These are phyloP conservation scores for Hypoxylon sp. DNA, from an alignment of 2,329 filamentous ascomycete genomes.

Conservation along the genomic window DNA sequence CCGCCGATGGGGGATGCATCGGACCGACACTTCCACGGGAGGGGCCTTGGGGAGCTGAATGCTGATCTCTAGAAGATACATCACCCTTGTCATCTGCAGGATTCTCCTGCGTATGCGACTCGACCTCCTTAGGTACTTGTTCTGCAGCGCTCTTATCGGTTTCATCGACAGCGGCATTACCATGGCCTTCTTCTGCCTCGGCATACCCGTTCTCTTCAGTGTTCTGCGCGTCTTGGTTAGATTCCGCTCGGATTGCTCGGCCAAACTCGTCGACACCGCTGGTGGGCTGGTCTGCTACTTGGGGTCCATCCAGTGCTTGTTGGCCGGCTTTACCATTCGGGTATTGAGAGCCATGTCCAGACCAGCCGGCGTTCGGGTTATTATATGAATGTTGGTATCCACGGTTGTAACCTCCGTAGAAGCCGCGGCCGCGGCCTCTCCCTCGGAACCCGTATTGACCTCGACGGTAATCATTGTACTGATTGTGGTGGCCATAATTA, in stretches of 20 bases:
- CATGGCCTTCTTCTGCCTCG: constrained; percentile 36
- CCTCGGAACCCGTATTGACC: constrained; percentile 74
- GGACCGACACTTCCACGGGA: constrained; percentile 37
- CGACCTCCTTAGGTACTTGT: constrained; percentile 42
- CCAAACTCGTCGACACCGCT: constrained; percentile 54
- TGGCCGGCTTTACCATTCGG: constrained; percentile 31
- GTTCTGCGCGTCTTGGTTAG: constrained; percentile 37
- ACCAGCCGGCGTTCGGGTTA: constrained; percentile 41
- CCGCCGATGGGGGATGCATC: constrained; percentile 37
- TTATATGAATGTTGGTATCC: constrained; percentile 61
- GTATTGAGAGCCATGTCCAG: constrained; percentile 39
- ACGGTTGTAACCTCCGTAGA: constrained; percentile 62
- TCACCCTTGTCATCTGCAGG: constrained; percentile 46
- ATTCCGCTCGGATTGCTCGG: constrained; percentile 46
- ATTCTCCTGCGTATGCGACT: constrained; percentile 40
- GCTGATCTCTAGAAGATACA: constrained; percentile 46
- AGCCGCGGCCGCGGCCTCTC: constrained; percentile 68
- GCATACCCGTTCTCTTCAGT: constrained; percentile 37
- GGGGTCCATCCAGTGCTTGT: constrained; percentile 33
- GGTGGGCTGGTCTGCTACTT: constrained; percentile 37
- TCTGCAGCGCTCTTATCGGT: constrained; percentile 37
- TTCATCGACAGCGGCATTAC: constrained; percentile 33
- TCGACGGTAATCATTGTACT: constrained; percentile 80
- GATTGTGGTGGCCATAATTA: constrained; percentile 80
- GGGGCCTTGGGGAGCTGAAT: constrained; percentile 40